Evolutionary conservation across 768 basidiomycete species (phyloP).

Genomic region (Tulasnella sp.): DNA sequence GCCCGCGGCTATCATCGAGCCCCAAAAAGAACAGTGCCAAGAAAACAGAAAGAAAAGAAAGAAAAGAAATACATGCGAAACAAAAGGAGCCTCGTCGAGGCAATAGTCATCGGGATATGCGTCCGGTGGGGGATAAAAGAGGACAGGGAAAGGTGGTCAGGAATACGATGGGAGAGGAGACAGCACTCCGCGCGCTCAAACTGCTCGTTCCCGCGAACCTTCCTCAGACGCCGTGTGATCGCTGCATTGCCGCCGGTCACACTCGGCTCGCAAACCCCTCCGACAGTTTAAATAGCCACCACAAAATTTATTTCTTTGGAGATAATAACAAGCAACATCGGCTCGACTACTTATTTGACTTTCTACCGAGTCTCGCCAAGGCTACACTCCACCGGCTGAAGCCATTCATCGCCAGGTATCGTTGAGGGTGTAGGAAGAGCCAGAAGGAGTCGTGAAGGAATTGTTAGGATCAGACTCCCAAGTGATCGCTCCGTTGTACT

Average conservation of each 20-base stretch:
- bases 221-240: not conserved
- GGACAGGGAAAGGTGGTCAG: not conserved
- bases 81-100: not conserved
- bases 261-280: not conserved
- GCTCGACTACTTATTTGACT: not conserved
- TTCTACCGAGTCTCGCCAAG: not conserved
- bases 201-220: not conserved
- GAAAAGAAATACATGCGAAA: not conserved
- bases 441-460: constrained; percentile 20
- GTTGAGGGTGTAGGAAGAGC: constrained; percentile 21
- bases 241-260: not conserved
- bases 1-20: too few species aligned
- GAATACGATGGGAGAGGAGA: constrained; percentile 2
- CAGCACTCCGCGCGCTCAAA: not conserved
- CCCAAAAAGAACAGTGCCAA: too few species aligned
- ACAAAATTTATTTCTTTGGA: not conserved
- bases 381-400: not conserved
- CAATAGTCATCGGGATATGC: not conserved
- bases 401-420: constrained; percentile 25
- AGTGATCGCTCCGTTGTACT: constrained; percentile 30
- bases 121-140: not conserved
- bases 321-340: not conserved
- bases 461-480: constrained; percentile 65
- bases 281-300: not conserved
- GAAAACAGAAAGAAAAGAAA: not conserved